A percentile compares a stretch with the other conserved stretches of the same genome.
Evolutionary conservation across 495 filamentous ascomycete genomes (phyloP).

Genomic region (Thermochaetoides thermophila): DNA sequence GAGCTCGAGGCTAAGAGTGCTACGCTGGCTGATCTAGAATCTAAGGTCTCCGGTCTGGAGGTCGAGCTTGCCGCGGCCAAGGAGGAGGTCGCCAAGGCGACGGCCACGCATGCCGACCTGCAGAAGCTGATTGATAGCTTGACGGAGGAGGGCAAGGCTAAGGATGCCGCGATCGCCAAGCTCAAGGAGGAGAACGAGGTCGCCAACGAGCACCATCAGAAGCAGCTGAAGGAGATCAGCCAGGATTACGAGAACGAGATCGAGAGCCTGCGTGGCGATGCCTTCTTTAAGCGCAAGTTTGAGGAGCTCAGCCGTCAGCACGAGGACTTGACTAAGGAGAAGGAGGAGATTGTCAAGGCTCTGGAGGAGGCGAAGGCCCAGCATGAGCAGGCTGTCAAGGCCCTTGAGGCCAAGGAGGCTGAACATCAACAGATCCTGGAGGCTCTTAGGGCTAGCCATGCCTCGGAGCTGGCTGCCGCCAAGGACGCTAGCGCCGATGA

Average conservation of each 20-base stretch:
- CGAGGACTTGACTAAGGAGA: conserved; percentile 25
- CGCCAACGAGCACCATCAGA: conserved; percentile 31
- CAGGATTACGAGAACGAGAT: conserved; percentile 42
- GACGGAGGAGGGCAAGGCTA: conserved; percentile 31
- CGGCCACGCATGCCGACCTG: conserved; percentile 7
- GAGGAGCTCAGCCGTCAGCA: conserved; percentile 34
- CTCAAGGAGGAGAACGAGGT: conserved; percentile 32
- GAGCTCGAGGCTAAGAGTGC: conserved; percentile 20
- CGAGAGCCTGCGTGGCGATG: conserved; percentile 39
- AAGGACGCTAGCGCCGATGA: conserved; percentile 26
- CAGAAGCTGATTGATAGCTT: conserved; percentile 23
- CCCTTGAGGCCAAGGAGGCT: conserved; percentile 26
- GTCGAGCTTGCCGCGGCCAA: conserved; percentile 17
- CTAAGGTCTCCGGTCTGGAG: conserved; percentile 23
- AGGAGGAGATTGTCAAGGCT: conserved; percentile 23
- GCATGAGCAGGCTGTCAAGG: conserved; percentile 19
- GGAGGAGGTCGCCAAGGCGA: conserved; percentile 28
- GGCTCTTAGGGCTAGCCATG: conserved; percentile 29
- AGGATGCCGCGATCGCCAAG: conserved; percentile 12
- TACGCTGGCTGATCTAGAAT: conserved; percentile 21
- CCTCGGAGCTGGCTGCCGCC: conserved; percentile 29
- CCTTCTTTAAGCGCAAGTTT: conserved; percentile 39
- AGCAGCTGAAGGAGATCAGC: conserved; percentile 34
- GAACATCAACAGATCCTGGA: conserved; percentile 29
- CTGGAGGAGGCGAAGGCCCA: conserved; percentile 25